These are phyloP conservation scores for Cardiospermum halicacabum DNA, from an alignment of 345 rosid genomes.

Conservation along the genomic window DNA sequence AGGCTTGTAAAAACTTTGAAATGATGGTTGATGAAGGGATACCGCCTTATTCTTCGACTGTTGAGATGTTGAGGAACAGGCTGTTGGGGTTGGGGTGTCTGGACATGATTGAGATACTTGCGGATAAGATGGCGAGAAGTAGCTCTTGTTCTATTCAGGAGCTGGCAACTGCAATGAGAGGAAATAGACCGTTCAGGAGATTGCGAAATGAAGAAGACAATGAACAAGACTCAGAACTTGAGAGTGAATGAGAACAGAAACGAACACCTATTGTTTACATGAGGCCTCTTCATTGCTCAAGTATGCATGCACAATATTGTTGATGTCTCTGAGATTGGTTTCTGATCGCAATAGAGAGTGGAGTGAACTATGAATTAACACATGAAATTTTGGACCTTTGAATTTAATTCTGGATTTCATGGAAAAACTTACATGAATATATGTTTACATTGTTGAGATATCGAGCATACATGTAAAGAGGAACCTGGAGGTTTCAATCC, in stretches of 20 bases:
- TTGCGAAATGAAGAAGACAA: conserved; percentile 30
- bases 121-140: conserved; percentile 68
- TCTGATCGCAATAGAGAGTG: background rate
- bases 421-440: background rate
- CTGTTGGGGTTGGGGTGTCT: conserved; percentile 50
- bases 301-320: background rate
- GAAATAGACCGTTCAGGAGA: conserved; percentile 27
- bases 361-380: background rate
- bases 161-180: conserved; percentile 62
- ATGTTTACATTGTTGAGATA: too few relatives aligned
- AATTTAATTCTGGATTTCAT: too few relatives aligned
- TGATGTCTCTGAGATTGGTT: background rate
- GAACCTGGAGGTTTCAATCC: too few relatives aligned
- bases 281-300: background rate
- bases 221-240: conserved; percentile 35
- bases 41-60: conserved; percentile 70
- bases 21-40: conserved; percentile 88
- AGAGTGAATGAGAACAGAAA: conserved; percentile 27
- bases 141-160: conserved; percentile 61
- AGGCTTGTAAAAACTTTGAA: conserved; percentile 84
- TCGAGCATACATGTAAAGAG: too few relatives aligned
- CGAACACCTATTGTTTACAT: too few relatives aligned
- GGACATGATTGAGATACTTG: conserved; percentile 62
- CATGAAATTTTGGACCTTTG: background rate
- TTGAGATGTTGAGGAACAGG: conserved; percentile 69